Evolutionary conservation across 2,329 filamentous ascomycete genomes (phyloP).

Genomic region (Penicillium olsonii): DNA sequence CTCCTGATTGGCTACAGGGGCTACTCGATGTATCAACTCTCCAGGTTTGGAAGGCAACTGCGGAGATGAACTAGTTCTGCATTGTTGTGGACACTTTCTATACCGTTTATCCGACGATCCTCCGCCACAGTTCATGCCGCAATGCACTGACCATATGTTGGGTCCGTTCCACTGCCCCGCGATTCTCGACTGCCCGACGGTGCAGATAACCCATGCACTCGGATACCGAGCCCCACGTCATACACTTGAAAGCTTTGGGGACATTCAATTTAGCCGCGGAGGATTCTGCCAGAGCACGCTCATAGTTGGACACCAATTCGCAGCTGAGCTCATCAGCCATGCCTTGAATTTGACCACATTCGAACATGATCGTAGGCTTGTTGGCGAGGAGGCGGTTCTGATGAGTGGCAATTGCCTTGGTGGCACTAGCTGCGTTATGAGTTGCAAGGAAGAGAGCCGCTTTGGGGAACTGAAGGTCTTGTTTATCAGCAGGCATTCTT

Average conservation of each 20-base stretch:
- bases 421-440: conserved; percentile 52
- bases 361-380: conserved; percentile 39
- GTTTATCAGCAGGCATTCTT: conserved; percentile 36
- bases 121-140: conserved; percentile 61
- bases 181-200: conserved; percentile 69
- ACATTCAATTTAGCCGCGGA: conserved; percentile 31
- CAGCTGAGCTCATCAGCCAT: conserved; percentile 87
- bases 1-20: not conserved
- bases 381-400: conserved; percentile 42
- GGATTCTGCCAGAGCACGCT: conserved; percentile 16
- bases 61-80: not conserved
- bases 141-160: conserved; percentile 64
- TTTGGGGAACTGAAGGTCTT: conserved; percentile 20
- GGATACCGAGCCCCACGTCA: conserved; percentile 55
- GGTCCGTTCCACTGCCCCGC: conserved; percentile 67
- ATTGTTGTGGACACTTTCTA: not conserved
- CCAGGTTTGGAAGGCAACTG: not conserved
- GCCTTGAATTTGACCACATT: conserved; percentile 79
- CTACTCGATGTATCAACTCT: too few species aligned
- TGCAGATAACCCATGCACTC: conserved; percentile 59
- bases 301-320: conserved; percentile 43
- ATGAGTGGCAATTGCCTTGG: conserved; percentile 43
- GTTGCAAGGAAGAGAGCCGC: conserved; percentile 55
- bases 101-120: conserved; percentile 32
- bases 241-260: conserved; percentile 54